Base-by-base conservation (phyloP, 768 basidiomycete species). In the Coprinellus micaceus region DNA sequence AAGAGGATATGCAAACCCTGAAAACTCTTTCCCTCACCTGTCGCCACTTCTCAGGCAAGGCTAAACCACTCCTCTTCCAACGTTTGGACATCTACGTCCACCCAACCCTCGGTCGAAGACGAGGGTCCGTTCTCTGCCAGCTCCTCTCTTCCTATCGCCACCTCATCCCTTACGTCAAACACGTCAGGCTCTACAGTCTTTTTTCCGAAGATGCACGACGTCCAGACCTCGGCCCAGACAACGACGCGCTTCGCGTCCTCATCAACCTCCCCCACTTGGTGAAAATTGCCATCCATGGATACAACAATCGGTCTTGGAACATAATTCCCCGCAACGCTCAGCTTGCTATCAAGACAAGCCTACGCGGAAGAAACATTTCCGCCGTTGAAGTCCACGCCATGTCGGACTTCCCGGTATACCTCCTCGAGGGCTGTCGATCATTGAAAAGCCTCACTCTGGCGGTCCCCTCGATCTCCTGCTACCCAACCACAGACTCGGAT, bases 361-460 rank as follows among this genome's bases (percentile, higher is more conserved):
- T 56, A 17, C 54, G 46, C 9, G 47, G 46, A 7, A 56, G 50
- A 41, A 30, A 29, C 15, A 24, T 56, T 10, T 39, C 45, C 4
- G 10, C 15, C 12, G 47, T 56, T 21, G 54, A 56, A 15, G 54
- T 50, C 13, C 17, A 15, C 9, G 37, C 12, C 3, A 48, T 56
- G 22, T 37, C 47, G 10, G 47, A 56, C 12, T 56, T 56, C 39
- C 54, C 54, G 21, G 54, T 56, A 3, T 56, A 56, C 22, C 47
- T 56, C 17, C 54, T 56, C 47, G 54, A 50, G 5, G 54, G 46
- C 5, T 56, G 54, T 29, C 45, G 36, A 12, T 56, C 45, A 12
- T 47, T 56, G 33, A 48, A 50, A 47, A 25, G 50, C 15, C 37
- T 56, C 54, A 12, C 54, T 56, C 19, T 21, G 17, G 11, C 36